Base-by-base conservation (phyloP, 305 asterid genomes). In the Ilex paraguariensis region DNA sequence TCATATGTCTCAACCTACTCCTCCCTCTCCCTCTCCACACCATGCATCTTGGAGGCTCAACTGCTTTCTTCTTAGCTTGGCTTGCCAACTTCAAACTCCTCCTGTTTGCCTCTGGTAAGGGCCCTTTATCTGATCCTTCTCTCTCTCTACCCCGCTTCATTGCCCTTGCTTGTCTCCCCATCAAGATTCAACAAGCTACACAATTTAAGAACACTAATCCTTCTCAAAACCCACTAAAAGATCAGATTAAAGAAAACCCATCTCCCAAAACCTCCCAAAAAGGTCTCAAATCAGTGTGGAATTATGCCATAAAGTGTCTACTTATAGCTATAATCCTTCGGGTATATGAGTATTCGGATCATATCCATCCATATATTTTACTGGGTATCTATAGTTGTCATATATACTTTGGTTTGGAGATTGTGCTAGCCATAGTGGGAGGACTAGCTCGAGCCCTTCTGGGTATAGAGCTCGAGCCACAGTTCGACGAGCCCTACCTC, bases 401-500 rank as follows among this genome's bases (percentile, higher is more conserved):
- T 39, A 73, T 86, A 6, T 83, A 79, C 51, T 59, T 81, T 31
- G 58, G 60, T 69, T n/a, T 81, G 2, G 88, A 86, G 48, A 40
- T 83, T 21, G 0, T 76, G 2, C 70, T 86, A 2, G 77, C 74
- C 53, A 10, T 71, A 2, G 67, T 66, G 5, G 74, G 78, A 1
- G 57, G 67, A 4, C 0, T 17, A 1, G 69, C 82, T 0, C 60
- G 69, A 2, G 54, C 66, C 0, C 6, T 73, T 0, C 14, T 62
- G 6, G 44, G 71, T 4, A 67, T 76, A 7, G 88, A 86, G 64
- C 70, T 84, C 10, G 88, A 81, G 68, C 79, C 74, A 3, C 89
- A 67, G 6, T 86, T 81, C 21, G 50, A 81, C 2, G 77, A 78
- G 14, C 90, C 87, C 0, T 77, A 75, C 64, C 10, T 78, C 3